Conservation (phyloP, 495 filamentous ascomycete species). For the Rhypophila decipiens region DNA sequence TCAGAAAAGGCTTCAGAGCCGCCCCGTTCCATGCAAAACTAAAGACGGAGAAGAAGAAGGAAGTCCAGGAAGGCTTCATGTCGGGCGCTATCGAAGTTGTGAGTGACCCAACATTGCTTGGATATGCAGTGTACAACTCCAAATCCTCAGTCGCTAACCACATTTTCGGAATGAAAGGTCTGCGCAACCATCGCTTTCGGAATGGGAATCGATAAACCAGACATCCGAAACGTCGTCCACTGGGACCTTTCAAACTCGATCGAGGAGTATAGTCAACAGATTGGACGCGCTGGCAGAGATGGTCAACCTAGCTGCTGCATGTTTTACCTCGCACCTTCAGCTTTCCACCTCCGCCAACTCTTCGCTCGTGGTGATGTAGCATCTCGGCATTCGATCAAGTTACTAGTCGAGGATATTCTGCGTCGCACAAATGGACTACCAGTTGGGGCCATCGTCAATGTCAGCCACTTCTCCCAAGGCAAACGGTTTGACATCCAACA, state of each 20-base stretch:
- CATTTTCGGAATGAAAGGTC: slow-evolving; percentile 16
- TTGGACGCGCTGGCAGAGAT: slow-evolving; percentile 55
- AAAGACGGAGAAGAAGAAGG: slow-evolving; percentile 29
- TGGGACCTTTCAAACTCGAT: slow-evolving; percentile 48
- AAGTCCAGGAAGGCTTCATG: slow-evolving; percentile 51
- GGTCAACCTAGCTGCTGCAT: slow-evolving; percentile 45
- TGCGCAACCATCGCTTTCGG: slow-evolving; percentile 57
- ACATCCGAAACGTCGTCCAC: slow-evolving; percentile 52
- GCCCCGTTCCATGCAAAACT: slow-evolving; percentile 50
- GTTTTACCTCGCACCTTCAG: slow-evolving; percentile 47
- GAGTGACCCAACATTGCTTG: neutral
- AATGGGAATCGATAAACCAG: slow-evolving; percentile 54
- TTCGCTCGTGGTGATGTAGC: slow-evolving; percentile 52
- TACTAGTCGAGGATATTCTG: slow-evolving; percentile 42
- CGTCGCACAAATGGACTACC: slow-evolving; percentile 12
- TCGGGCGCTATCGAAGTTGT: slow-evolving; percentile 34
- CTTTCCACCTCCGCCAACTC: slow-evolving; percentile 46
- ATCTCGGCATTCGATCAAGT: slow-evolving; percentile 35
- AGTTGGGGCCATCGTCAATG: slow-evolving; percentile 38
- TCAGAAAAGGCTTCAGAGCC: slow-evolving; percentile 31
- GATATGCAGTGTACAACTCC: no score
- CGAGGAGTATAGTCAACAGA: slow-evolving; percentile 55
- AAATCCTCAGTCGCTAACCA: no score
- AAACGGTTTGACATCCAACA: slow-evolving; percentile 38
- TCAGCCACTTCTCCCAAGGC: slow-evolving; percentile 34